Conservation (phyloP, 2,329 filamentous ascomycete species). For the Didymella glomerata region DNA sequence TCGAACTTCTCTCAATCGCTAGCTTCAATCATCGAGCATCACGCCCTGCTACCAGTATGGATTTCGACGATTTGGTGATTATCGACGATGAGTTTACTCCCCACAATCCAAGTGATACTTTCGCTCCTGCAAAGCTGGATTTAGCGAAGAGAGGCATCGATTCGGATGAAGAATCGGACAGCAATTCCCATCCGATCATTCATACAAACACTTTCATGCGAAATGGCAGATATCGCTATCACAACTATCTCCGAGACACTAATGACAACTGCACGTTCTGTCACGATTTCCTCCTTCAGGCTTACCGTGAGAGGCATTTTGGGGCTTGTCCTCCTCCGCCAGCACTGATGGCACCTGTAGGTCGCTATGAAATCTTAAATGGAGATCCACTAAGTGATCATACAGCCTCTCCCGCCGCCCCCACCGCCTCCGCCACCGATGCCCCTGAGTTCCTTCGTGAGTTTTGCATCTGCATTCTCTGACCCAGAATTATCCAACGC, state of each 20-base stretch:
- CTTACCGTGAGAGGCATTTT: background rate
- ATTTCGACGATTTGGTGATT: constrained; percentile 28
- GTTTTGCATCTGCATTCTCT: background rate
- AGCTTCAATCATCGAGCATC: background rate
- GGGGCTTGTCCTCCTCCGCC: background rate
- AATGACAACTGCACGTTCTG: constrained; percentile 13
- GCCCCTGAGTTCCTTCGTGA: background rate
- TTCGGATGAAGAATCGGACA: background rate
- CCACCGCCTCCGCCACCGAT: constrained; percentile 23
- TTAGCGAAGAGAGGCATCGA: background rate
- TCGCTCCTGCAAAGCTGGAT: no score
- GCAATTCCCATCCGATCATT: constrained; percentile 2
- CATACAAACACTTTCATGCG: constrained; percentile 2
- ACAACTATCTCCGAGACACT: constrained; percentile 8
- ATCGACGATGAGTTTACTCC: constrained; percentile 11
- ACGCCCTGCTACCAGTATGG: constrained; percentile 4
- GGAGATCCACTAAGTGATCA: no score
- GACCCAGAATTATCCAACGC: no score
- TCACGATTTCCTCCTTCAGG: constrained; percentile 12
- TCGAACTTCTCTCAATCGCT: background rate
- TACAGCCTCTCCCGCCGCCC: constrained; percentile 25
- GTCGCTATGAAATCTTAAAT: background rate
- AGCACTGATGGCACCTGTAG: background rate
- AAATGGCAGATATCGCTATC: constrained; percentile 3
- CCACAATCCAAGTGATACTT: no score